Base-by-base conservation (phyloP, 73 alveolate species). In the Breviolum minutum region DNA sequence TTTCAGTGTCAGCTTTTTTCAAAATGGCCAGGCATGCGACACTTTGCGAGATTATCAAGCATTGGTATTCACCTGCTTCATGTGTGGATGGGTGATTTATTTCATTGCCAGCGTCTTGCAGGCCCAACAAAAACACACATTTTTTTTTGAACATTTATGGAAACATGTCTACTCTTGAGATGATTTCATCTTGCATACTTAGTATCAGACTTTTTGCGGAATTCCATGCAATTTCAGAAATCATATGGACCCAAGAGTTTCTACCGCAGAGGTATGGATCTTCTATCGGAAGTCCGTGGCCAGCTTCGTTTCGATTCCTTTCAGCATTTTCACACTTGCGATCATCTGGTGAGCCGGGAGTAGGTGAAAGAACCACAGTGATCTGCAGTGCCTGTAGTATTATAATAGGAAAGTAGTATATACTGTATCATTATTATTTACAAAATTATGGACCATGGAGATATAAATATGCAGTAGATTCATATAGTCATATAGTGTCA, bases 31-130 rank as follows among this genome's bases (percentile, higher is more conserved):
- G 98, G 98, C 98, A 6, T 92, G 98, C 66, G 98, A 92, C 98
- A 92, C 98, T 48, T 90, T 92, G 54, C 77, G 98, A 74, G 98
- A 92, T 24, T 92, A 92, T 64, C 98, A 92, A 92, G 79, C 98
- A 40, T 79, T 74, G 89, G 98, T 92, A 30, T 92, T 92, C 90
- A n/a, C 82, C n/a, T 92, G 98, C 90, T 92, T 92, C 98, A 92
- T 92, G 98, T 73, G 90, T 17, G 98, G 98, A n/a, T 92, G 98
- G 98, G 84, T 92, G 91, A 81, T 92, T 54, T 81, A 92, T 32
- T 92, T 92, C 98, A 62, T 92, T 27, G 98, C 98, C 70, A 92
- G 98, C 91, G 83, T 92, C 81, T 66, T 92, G 81, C 98, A 92
- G 98, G 98, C 82, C 54, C 54, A 40, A 40, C 0, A 40, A 40